phyloP scores from a whole-genome alignment of 2,329 filamentous ascomycete genomes.

The Aspergillus sp. region DNA sequence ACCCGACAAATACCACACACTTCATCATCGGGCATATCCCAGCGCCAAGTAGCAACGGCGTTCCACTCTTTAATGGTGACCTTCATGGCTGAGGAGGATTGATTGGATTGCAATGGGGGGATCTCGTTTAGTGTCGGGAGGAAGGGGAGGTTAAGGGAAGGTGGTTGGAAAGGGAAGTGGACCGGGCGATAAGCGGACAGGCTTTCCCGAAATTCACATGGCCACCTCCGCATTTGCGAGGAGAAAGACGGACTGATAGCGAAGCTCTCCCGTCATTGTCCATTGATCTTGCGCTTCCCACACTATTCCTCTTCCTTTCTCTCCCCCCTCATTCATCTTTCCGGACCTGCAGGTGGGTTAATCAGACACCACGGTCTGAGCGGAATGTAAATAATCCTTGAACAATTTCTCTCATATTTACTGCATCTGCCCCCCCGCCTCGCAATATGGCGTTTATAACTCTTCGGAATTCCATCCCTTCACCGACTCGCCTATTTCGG shows the following conservation, averaged over 20 bases:
- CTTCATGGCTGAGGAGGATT: conserved; percentile 66
- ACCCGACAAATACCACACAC: conserved; percentile 98
- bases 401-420: conserved; percentile 11
- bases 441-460: conserved; percentile 39
- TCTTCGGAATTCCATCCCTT: conserved; percentile 33
- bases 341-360: conserved; percentile 4
- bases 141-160: background rate
- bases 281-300: conserved; percentile 1
- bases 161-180: background rate
- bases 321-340: background rate
- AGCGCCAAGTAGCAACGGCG: conserved; percentile 93
- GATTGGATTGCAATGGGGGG: background rate
- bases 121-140: conserved; percentile 9
- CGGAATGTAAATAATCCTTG: conserved; percentile 32
- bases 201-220: conserved; percentile 6
- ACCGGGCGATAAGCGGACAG: conserved; percentile 3
- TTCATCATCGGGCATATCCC: conserved; percentile 96
- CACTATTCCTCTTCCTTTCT: background rate
- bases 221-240: conserved; percentile 7
- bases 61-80: conserved; percentile 93
- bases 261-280: background rate
- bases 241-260: conserved; percentile 3
- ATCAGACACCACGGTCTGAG: conserved; percentile 12
- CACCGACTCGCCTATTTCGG: conserved; percentile 28
- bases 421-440: background rate